Evolutionary conservation across 768 basidiomycete species (phyloP).

Genomic region (Boletales sp.): DNA sequence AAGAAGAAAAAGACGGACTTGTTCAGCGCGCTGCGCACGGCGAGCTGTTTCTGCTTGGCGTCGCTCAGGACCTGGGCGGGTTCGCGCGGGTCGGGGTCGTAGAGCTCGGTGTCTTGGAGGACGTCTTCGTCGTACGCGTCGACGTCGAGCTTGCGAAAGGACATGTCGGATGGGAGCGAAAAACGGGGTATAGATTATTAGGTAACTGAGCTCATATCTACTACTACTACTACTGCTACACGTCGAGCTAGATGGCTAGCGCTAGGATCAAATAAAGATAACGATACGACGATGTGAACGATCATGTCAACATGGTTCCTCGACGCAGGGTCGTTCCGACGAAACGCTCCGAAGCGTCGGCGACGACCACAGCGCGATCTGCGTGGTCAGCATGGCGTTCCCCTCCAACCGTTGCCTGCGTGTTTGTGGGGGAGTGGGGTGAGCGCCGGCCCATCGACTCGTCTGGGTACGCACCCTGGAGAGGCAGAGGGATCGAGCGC

Average conservation of each 20-base stretch:
- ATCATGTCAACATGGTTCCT: not conserved
- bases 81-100: slow-evolving; percentile 78
- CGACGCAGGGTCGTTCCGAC: not conserved
- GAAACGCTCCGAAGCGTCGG: not conserved
- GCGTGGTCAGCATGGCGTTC: slow-evolving; percentile 6
- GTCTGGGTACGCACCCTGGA: slow-evolving; percentile 1
- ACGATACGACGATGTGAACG: no score
- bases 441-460: not conserved
- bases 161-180: slow-evolving; percentile 33
- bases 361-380: slow-evolving; percentile 1
- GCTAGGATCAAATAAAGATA: no score
- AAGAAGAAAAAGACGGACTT: slow-evolving; percentile 46
- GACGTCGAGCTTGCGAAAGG: slow-evolving; percentile 92
- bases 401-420: not conserved
- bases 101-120: slow-evolving; percentile 80
- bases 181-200: no score
- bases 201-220: no score
- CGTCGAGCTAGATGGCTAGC: no score
- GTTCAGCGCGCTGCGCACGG: slow-evolving; percentile 70
- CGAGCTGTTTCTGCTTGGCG: slow-evolving; percentile 66
- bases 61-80: slow-evolving; percentile 72
- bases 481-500: not conserved
- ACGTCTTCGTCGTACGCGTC: slow-evolving; percentile 92
- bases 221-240: no score
- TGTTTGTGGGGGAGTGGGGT: not conserved